Evolutionary conservation across 257 asterid genomes (phyloP), one percentile per base, ranked within the genome.

Genomic region (Lantana camara): DNA sequence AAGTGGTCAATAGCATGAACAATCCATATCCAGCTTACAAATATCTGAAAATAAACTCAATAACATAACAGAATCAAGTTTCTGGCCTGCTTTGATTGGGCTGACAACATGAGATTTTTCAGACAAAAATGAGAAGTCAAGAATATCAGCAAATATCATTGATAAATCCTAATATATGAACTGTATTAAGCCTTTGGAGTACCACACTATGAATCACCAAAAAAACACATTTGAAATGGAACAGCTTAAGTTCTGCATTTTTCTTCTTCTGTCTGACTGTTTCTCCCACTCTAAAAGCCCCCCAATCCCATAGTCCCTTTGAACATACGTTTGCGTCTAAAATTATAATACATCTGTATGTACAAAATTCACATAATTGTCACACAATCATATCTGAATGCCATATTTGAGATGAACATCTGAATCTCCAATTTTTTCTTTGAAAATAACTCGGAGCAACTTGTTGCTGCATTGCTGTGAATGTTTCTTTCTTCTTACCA

Each of bases 21-120:
- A 49, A 48, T 56, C 38, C 42, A 70, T 61, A 52, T 54, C 74
- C 50, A 48, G 58, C 35, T 66, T n/a, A n/a, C n/a, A n/a, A n/a
- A n/a, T n/a, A n/a, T n/a, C n/a, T n/a, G n/a, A n/a, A n/a, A n/a
- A n/a, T n/a, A n/a, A n/a, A n/a, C n/a, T n/a, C n/a, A n/a, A n/a
- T n/a, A n/a, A n/a, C n/a, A n/a, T n/a, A 34, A 47, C 46, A 53
- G 60, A 57, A 37, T 45, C 34, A 75, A 47, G 22, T 48, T 11
- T 42, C 20, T 40, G 35, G 15, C 57, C 59, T 54, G 32, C 73
- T 34, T 21, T 27, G 42, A 14, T 16, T 49, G 60, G 7, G 20
- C 35, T 42, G 6, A 19, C 52, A 70, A 19, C 52, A 70, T 17
- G 44, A 42, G 16, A 34, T 64, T 23, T 37, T n/a, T n/a, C n/a